These are phyloP conservation scores for Piper longum DNA, from an alignment of 164 flowering plant genomes.

Conservation along the genomic window DNA sequence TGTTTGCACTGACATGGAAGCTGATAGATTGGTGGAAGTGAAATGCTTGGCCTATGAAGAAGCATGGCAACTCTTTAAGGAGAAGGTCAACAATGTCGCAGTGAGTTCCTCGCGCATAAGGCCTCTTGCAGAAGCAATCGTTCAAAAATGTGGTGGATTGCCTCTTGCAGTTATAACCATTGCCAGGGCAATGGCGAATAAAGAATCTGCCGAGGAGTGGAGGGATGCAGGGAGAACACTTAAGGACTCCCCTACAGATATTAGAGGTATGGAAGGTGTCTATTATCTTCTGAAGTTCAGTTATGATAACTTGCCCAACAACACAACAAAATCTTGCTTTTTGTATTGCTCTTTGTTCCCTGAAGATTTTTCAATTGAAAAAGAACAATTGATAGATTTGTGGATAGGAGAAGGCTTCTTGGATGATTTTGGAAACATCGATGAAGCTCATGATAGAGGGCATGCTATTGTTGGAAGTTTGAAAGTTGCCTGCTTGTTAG, in stretches of 20 bases:
- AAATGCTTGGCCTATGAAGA: constrained; percentile 5
- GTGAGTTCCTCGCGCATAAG: not conserved
- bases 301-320: not conserved
- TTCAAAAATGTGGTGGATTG: constrained; percentile 6
- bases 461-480: constrained; percentile 1
- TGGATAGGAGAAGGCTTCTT: not conserved
- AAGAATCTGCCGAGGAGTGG: constrained; percentile 2
- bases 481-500: constrained; percentile 9
- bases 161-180: constrained; percentile 10
- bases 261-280: constrained; percentile 2
- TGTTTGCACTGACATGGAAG: constrained; percentile 6
- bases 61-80: constrained; percentile 6
- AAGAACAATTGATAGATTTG: not conserved
- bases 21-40: constrained; percentile 4
- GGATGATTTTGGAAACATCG: not conserved
- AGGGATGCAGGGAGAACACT: constrained; percentile 6
- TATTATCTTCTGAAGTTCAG: not conserved
- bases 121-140: constrained; percentile 1
- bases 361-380: not conserved
- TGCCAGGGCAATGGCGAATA: constrained; percentile 7
- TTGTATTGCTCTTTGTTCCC: not conserved
- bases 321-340: not conserved
- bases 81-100: constrained; percentile 1
- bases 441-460: not conserved
- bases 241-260: not conserved